A percentile compares a stretch with the other conserved stretches of the same genome.
Evolutionary conservation across 345 rosid species (phyloP).

Genomic region (Luvunga scandens): DNA sequence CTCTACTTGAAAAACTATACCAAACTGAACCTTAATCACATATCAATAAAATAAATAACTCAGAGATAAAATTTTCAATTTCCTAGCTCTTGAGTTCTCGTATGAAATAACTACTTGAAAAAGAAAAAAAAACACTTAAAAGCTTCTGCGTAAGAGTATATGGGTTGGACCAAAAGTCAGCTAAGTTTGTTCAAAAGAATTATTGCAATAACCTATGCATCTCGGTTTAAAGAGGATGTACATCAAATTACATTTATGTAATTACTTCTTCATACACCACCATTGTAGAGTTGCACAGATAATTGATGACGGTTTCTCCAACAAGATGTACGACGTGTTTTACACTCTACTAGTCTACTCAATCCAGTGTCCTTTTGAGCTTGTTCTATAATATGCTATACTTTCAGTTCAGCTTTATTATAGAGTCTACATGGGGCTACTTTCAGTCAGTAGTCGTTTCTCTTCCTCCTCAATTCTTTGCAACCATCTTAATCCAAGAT

Average conservation of each 20-base stretch:
- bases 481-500: conserved; percentile 80
- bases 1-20: no score
- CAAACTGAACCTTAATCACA: no score
- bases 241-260: background rate
- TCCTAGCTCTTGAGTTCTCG: no score
- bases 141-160: no score
- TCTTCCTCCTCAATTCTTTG: conserved; percentile 82
- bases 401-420: background rate
- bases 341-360: background rate
- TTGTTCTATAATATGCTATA: background rate
- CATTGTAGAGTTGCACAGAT: background rate
- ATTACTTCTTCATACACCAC: background rate
- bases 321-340: background rate
- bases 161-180: background rate
- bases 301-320: background rate
- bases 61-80: background rate
- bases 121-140: no score
- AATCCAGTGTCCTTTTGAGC: background rate
- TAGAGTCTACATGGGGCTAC: conserved; percentile 2
- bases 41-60: no score
- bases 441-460: conserved; percentile 36
- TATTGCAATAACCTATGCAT: background rate
- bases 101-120: no score
- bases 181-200: background rate
- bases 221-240: background rate